Evolutionary conservation across 2,329 filamentous ascomycete genomes (phyloP).

Genomic region (Exophiala sp.): DNA sequence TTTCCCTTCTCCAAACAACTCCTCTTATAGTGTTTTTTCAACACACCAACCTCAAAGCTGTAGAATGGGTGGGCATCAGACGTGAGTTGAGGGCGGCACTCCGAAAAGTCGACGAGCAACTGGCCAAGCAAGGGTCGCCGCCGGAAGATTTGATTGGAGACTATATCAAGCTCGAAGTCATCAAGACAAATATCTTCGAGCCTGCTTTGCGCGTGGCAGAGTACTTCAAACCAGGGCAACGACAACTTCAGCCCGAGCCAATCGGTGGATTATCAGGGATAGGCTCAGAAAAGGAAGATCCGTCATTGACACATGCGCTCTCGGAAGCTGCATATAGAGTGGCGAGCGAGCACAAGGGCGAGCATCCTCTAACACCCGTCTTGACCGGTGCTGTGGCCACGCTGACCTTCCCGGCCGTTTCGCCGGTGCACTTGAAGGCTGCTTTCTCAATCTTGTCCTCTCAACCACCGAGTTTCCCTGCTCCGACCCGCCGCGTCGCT

Average conservation of each 20-base stretch:
- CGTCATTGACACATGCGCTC: constrained; percentile 52
- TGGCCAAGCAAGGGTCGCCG: constrained; percentile 47
- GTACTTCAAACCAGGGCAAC: constrained; percentile 58
- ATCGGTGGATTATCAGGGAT: constrained; percentile 28
- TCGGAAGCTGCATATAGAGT: constrained; percentile 50
- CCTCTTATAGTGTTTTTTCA: constrained; percentile 83
- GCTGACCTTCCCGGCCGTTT: constrained; percentile 73
- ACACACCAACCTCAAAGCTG: constrained; percentile 68
- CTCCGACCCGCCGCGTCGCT: constrained; percentile 67
- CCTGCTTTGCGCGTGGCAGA: constrained; percentile 80
- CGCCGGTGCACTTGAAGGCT: constrained; percentile 74
- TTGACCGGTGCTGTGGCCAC: constrained; percentile 75
- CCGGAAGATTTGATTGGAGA: constrained; percentile 46
- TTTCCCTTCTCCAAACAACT: constrained; percentile 76
- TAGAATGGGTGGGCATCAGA: constrained; percentile 67
- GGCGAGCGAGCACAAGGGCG: constrained; percentile 46
- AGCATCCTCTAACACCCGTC: constrained; percentile 64
- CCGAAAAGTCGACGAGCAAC: constrained; percentile 61
- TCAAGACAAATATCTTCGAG: constrained; percentile 84
- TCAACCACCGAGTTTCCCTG: constrained; percentile 62
- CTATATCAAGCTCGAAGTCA: constrained; percentile 68
- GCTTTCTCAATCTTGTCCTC: constrained; percentile 74
- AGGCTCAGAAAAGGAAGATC: constrained; percentile 34
- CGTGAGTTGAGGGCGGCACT: constrained; percentile 61
- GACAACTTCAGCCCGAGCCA: constrained; percentile 31